Conservation (phyloP, 2,329 filamentous ascomycete genomes). For the Sphaerulina populicola region DNA sequence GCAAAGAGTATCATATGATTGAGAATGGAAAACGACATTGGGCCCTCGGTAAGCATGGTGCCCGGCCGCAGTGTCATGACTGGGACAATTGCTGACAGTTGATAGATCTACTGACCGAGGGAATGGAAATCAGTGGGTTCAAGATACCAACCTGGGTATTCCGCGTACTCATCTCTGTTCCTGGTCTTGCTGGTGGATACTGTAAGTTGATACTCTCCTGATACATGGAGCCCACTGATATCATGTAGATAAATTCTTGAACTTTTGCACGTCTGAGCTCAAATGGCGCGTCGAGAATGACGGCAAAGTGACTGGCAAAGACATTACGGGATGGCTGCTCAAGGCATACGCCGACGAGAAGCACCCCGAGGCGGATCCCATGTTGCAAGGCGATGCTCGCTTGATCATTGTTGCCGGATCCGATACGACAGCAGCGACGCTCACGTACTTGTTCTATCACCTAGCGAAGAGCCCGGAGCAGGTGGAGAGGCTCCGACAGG, state of each 20-base stretch:
- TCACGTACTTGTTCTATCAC: constrained; percentile 38
- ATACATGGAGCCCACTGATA: not conserved
- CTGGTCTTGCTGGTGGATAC: constrained; percentile 30
- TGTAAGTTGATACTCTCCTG: constrained; percentile 3
- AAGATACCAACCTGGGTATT: constrained; percentile 32
- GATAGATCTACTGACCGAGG: constrained; percentile 31
- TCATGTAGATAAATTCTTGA: constrained; percentile 27
- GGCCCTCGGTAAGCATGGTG: constrained; percentile 23
- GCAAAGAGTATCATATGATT: constrained; percentile 37
- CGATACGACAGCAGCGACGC: constrained; percentile 38
- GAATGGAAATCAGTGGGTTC: constrained; percentile 24
- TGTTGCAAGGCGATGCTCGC: constrained; percentile 23
- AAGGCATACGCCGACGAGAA: constrained; percentile 24
- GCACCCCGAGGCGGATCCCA: constrained; percentile 23
- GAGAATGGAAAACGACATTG: constrained; percentile 30
- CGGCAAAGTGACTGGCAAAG: constrained; percentile 13
- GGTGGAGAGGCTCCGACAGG: constrained; percentile 30
- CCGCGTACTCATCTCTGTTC: constrained; percentile 29
- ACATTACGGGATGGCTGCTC: constrained; percentile 29
- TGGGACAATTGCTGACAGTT: not conserved
- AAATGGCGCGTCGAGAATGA: constrained; percentile 28
- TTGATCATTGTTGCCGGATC: constrained; percentile 35
- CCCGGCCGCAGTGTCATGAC: not conserved
- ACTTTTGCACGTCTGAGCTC: constrained; percentile 32
- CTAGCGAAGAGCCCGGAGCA: constrained; percentile 28